A percentile compares a stretch with the other conserved stretches of the same genome.
These are phyloP conservation scores for Heimioporus sp. DNA, from an alignment of 768 basidiomycete species.

Conservation along the genomic window DNA sequence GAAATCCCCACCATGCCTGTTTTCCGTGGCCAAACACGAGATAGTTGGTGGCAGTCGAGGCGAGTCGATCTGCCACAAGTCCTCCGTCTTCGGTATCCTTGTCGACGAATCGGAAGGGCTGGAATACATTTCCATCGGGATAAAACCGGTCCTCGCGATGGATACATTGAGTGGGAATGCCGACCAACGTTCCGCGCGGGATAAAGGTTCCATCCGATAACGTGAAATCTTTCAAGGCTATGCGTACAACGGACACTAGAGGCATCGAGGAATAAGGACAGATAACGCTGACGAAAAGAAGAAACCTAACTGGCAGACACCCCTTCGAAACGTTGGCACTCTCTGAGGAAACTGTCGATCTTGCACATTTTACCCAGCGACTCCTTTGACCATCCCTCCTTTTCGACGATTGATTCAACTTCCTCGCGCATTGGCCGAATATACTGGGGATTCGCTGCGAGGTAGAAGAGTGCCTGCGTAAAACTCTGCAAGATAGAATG, in stretches of 20 bases:
- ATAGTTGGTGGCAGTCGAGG: conserved; percentile 29
- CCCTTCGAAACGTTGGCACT: conserved; percentile 29
- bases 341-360: conserved; percentile 18
- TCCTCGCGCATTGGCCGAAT: conserved; percentile 14
- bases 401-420: conserved; percentile 7
- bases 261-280: background rate
- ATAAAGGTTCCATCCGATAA: conserved; percentile 39
- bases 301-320: conserved; percentile 20
- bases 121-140: conserved; percentile 26
- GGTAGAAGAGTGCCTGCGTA: conserved; percentile 4
- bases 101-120: conserved; percentile 38
- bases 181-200: conserved; percentile 31
- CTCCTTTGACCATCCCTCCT: conserved; percentile 19
- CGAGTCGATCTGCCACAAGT: conserved; percentile 31
- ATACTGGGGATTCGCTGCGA: conserved; percentile 15
- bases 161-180: conserved; percentile 19
- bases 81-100: conserved; percentile 29
- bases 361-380: conserved; percentile 17
- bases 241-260: conserved; percentile 10
- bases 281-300: background rate
- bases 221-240: conserved; percentile 10
- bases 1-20: conserved; percentile 11
- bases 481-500: conserved; percentile 2
- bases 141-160: conserved; percentile 28
- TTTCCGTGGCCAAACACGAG: conserved; percentile 36